Conservation (phyloP, 2,329 filamentous ascomycete species). For the Balansia obtecta region DNA sequence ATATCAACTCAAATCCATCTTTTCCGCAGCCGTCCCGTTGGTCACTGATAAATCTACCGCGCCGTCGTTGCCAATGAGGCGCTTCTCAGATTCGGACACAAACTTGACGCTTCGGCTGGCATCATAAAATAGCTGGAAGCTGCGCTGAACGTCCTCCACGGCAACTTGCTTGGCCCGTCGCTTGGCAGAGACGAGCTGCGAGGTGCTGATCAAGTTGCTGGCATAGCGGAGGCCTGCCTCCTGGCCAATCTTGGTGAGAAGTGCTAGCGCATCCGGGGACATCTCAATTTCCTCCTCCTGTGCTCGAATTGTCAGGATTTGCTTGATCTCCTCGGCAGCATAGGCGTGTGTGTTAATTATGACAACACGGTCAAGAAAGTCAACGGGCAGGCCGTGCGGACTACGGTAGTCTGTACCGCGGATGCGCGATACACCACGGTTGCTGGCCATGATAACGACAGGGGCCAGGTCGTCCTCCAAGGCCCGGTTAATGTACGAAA, state of each 20-base stretch:
- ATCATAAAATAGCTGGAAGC: slow-evolving; percentile 91
- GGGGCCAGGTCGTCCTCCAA: slow-evolving; percentile 90
- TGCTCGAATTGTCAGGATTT: slow-evolving; percentile 85
- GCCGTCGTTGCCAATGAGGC: slow-evolving; percentile 81
- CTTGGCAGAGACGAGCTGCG: slow-evolving; percentile 77
- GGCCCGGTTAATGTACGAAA: slow-evolving; percentile 95
- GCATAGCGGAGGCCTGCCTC: slow-evolving; percentile 89
- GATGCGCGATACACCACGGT: slow-evolving; percentile 82
- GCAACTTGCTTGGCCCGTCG: slow-evolving; percentile 72
- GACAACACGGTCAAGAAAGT: slow-evolving; percentile 90
- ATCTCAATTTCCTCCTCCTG: slow-evolving; percentile 94
- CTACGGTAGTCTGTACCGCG: slow-evolving; percentile 87
- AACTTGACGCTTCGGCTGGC: slow-evolving; percentile 80
- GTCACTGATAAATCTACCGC: slow-evolving; percentile 55
- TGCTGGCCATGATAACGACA: slow-evolving; percentile 98
- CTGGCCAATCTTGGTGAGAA: slow-evolving; percentile 90
- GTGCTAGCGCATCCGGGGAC: slow-evolving; percentile 75
- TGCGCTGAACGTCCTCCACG: slow-evolving; percentile 82
- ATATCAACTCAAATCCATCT: slow-evolving; percentile 32
- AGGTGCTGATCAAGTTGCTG: slow-evolving; percentile 95
- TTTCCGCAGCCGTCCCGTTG: slow-evolving; percentile 27
- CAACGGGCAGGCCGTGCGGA: slow-evolving; percentile 85
- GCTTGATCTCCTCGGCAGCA: slow-evolving; percentile 68
- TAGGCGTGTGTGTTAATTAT: slow-evolving; percentile 93
- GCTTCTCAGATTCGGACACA: slow-evolving; percentile 78